Evolutionary conservation across 164 flowering plant genomes (phyloP).

Genomic region (grape (Vitis vinifera)): ASM3070453v1 NC_081813.1:3220001-3220500

Average conservation of each 20-base stretch:
- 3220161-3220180: no score
- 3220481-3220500: slow-evolving; percentile 87
- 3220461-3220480: slow-evolving; percentile 81
- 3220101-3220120: no score
- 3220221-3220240: no score
- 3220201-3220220: no score
- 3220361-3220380: slow-evolving; percentile 81
- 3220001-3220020: slow-evolving; percentile 2
- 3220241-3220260: no score
- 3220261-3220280: no score
- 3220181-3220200: no score
- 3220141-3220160: no score
- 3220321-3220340: neutral
- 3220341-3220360: slow-evolving; percentile 21
- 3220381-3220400: slow-evolving; percentile 90
- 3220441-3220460: slow-evolving; percentile 99
- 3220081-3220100: no score
- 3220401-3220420: slow-evolving; percentile 59
- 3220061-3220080: no score
- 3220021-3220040: neutral
- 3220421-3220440: slow-evolving; percentile 87
- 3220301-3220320: neutral
- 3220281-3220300: no score
- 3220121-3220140: no score
- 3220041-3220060: neutral